Conservation (phyloP, 768 basidiomycete species). For the Dacryopinax spathularia region DNA sequence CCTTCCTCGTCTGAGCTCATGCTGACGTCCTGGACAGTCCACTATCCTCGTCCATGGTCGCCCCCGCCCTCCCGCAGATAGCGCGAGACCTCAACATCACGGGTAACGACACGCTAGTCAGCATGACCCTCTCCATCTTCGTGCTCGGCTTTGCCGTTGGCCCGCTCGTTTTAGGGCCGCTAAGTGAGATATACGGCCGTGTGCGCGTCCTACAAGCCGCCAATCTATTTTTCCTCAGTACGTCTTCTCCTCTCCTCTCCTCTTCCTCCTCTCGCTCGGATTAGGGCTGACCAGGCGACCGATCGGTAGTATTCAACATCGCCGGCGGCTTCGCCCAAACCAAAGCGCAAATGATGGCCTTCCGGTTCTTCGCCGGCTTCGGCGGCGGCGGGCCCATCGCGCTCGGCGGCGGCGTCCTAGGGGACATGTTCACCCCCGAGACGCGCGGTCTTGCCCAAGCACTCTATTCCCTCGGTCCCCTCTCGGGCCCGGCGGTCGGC, state of each 20-base stretch:
- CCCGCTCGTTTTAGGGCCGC: constrained; percentile 31
- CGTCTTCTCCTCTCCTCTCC: not conserved
- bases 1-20: not conserved
- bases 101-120: constrained; percentile 30
- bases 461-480: constrained; percentile 46
- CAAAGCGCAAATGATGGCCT: constrained; percentile 44
- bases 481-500: constrained; percentile 47
- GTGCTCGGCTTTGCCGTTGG: constrained; percentile 44
- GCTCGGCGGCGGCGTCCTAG: constrained; percentile 44
- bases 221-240: constrained; percentile 56
- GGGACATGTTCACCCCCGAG: constrained; percentile 18
- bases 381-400: constrained; percentile 59
- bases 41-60: constrained; percentile 58
- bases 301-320: constrained; percentile 27
- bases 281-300: not conserved
- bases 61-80: constrained; percentile 44
- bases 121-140: constrained; percentile 47
- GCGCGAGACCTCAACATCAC: constrained; percentile 42
- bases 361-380: constrained; percentile 54
- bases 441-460: constrained; percentile 17
- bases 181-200: constrained; percentile 60
- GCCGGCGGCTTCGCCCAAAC: constrained; percentile 48
- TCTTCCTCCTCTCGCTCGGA: not conserved
- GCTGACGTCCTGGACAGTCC: constrained; percentile 22
- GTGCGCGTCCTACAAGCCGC: constrained; percentile 44